Evolutionary conservation across 805 yeast genomes (phyloP).

Genomic region (Lipomyces sp.): DNA sequence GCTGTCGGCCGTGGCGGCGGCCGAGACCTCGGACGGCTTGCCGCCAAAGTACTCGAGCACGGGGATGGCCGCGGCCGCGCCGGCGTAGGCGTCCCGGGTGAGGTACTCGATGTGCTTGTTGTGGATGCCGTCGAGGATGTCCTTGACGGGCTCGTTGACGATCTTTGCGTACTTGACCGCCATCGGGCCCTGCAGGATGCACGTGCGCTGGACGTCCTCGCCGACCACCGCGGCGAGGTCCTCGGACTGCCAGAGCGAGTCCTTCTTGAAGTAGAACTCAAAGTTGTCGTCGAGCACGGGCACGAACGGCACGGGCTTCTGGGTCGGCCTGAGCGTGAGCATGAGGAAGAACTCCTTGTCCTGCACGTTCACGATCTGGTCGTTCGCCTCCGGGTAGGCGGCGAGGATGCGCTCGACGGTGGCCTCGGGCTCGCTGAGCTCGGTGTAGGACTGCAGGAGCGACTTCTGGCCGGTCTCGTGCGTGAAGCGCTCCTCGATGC

Average conservation of each 20-base stretch:
- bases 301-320: slow-evolving; percentile 97
- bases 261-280: slow-evolving; percentile 96
- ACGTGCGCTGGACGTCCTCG: slow-evolving; percentile 97
- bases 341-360: slow-evolving; percentile 90
- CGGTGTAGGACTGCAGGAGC: slow-evolving; percentile 67
- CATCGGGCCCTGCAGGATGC: slow-evolving; percentile 98
- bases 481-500: slow-evolving; percentile 96
- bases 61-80: slow-evolving; percentile 73
- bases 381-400: slow-evolving; percentile 68
- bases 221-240: slow-evolving; percentile 93
- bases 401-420: slow-evolving; percentile 58
- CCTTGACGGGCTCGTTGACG: slow-evolving; percentile 90
- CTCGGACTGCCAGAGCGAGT: slow-evolving; percentile 98
- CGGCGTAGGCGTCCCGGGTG: slow-evolving; percentile 59
- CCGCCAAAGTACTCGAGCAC: slow-evolving; percentile 87
- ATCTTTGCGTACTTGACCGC: slow-evolving; percentile 87
- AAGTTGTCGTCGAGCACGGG: slow-evolving; percentile 93
- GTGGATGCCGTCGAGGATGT: slow-evolving; percentile 82
- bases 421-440: slow-evolving; percentile 63
- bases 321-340: slow-evolving; percentile 75
- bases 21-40: slow-evolving; percentile 37
- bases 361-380: slow-evolving; percentile 88
- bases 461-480: slow-evolving; percentile 48
- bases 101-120: slow-evolving; percentile 78
- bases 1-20: slow-evolving; percentile 28